These are phyloP conservation scores for Pyrenochaeta sp. DNA, from an alignment of 2,329 filamentous ascomycete species.

Conservation along the genomic window DNA sequence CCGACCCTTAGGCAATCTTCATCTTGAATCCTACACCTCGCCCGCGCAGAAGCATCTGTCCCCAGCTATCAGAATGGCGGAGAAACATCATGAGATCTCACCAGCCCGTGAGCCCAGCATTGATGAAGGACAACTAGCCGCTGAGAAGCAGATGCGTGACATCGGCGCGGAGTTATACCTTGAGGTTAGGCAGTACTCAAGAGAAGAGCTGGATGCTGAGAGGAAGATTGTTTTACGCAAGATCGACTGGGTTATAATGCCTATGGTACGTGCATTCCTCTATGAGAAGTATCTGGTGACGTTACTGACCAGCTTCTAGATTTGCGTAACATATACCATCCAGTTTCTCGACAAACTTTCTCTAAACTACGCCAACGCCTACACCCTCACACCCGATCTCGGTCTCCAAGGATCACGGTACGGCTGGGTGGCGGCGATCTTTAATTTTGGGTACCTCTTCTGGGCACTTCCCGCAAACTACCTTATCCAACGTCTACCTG, in stretches of 20 bases:
- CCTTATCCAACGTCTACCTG: constrained; percentile 48
- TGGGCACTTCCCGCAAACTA: constrained; percentile 53
- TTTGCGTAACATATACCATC: constrained; percentile 55
- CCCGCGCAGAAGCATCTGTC: neutral
- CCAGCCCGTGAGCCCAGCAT: constrained; percentile 34
- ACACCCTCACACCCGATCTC: constrained; percentile 48
- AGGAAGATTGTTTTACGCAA: constrained; percentile 53
- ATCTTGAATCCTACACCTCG: neutral
- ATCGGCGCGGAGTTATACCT: constrained; percentile 57
- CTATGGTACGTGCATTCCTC: constrained; percentile 47
- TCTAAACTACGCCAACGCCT: constrained; percentile 53
- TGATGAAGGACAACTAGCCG: constrained; percentile 37
- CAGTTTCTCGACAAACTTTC: constrained; percentile 57
- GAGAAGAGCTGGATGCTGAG: constrained; percentile 56
- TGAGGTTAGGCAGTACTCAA: constrained; percentile 54
- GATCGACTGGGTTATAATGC: constrained; percentile 58
- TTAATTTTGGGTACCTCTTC: constrained; percentile 56
- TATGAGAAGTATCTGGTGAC: neutral
- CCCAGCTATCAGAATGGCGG: constrained; percentile 19
- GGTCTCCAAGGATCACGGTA: constrained; percentile 49
- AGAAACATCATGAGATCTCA: constrained; percentile 34
- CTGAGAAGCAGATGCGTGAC: constrained; percentile 51
- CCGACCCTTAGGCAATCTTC: neutral
- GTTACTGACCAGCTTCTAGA: constrained; percentile 23
- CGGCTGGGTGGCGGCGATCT: constrained; percentile 53